These are phyloP conservation scores for Parascedosporium putredinis DNA, from an alignment of 2,329 filamentous ascomycete genomes.

Conservation along the genomic window DNA sequence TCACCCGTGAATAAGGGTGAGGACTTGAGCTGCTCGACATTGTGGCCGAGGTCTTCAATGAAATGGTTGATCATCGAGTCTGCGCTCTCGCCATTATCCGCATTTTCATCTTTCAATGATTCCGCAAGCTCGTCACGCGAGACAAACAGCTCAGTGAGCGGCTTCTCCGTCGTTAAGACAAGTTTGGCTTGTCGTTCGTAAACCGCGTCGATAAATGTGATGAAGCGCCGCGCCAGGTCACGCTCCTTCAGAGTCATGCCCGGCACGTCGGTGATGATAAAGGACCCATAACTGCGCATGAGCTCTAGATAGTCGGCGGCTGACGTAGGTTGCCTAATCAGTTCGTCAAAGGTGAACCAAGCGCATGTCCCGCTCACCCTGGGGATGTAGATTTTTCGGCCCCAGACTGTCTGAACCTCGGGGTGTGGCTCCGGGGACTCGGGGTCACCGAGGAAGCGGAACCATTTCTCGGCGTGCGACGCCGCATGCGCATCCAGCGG, in stretches of 20 bases:
- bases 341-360: slow-evolving; percentile 84
- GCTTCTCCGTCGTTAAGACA: slow-evolving; percentile 81
- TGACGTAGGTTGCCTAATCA: slow-evolving; percentile 79
- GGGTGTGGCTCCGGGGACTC: slow-evolving; percentile 63
- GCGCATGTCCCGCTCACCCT: slow-evolving; percentile 79
- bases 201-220: slow-evolving; percentile 94
- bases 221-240: slow-evolving; percentile 84
- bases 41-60: slow-evolving; percentile 81
- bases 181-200: slow-evolving; percentile 92
- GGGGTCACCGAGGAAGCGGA: slow-evolving; percentile 82
- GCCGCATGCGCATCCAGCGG: slow-evolving; percentile 69
- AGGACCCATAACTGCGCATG: slow-evolving; percentile 80
- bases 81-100: slow-evolving; percentile 14
- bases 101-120: slow-evolving; percentile 30
- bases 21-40: slow-evolving; percentile 73
- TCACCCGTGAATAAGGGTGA: slow-evolving; percentile 85
- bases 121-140: slow-evolving; percentile 59
- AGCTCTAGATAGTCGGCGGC: slow-evolving; percentile 94
- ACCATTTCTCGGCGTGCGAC: slow-evolving; percentile 88
- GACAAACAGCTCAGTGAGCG: slow-evolving; percentile 76
- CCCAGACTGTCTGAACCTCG: slow-evolving; percentile 82
- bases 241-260: slow-evolving; percentile 81
- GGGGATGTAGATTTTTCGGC: slow-evolving; percentile 78
- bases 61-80: slow-evolving; percentile 63
- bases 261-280: slow-evolving; percentile 83